Base-by-base conservation (phyloP, 768 basidiomycete species). In the Tricholoma sp. region DNA sequence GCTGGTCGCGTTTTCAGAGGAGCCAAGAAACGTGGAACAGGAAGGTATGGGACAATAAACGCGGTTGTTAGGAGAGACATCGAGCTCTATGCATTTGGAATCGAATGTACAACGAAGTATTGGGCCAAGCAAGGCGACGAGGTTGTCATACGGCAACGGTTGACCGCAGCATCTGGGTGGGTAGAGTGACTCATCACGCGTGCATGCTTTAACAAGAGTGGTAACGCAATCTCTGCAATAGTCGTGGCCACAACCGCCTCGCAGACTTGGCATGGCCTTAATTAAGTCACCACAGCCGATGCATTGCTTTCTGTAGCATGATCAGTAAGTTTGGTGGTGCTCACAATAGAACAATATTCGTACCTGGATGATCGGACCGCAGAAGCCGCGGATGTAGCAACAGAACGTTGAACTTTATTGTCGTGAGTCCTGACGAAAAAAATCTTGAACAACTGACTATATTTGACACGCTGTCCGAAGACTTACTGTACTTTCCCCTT, bases 11-110 rank as follows among this genome's bases (percentile, higher is more conserved):
- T 47, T 54, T 22, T 54, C 50, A 1, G 71, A 67, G 1, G 71
- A 66, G 2, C 73, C 78, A 4, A 82, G 64, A 63, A 81, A 82
- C 0, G 58, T 39, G 7, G 79, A 79, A 59, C 79, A 80, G 1
- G 69, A 69, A 8, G 72, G 68, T 4, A 64, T 70, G 18, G 74
- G 69, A 21, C 69, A 70, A 37, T 52, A 63, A 10, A 63, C 22
- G 7, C 62, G 58, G n/a, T 58, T 37, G 4, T 55, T 39, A 3
- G 58, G 59, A 18, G 61, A 58, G 11, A 64, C 39, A 10, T 64
- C 60, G 11, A 64, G 51, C 37, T 66, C 65, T 2, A 27, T 21
- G 27, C 57, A 57, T 41, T 65, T 64, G 5, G 16, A 19, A 18
- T 60, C 54, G 53, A 54, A 62, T 2, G 32, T n/a, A 14, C 45